Percentiles rank a stretch among this genome's conserved stretches.
Conservation (phyloP, 2,329 filamentous ascomycete species). For the Dothistroma pini region DNA sequence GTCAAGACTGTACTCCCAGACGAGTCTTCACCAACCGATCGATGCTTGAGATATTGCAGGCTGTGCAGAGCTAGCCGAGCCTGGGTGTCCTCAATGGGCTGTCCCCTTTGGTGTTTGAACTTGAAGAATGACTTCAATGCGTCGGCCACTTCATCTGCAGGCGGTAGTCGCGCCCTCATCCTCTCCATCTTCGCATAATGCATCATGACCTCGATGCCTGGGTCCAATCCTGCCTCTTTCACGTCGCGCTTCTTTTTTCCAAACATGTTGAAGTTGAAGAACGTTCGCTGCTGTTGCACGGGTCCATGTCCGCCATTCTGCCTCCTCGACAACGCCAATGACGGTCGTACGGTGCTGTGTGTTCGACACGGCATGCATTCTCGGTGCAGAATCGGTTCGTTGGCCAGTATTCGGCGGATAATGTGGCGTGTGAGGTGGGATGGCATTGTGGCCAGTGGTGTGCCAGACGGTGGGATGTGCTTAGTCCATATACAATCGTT, state of each 20-base stretch:
- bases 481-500: slow-evolving; percentile 6
- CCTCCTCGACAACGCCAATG: neutral
- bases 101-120: slow-evolving; percentile 40
- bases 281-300: slow-evolving; percentile 45
- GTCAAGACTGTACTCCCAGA: neutral
- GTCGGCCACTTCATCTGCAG: slow-evolving; percentile 57
- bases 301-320: neutral
- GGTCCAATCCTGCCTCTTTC: slow-evolving; percentile 62
- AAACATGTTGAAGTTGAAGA: slow-evolving; percentile 58
- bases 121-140: slow-evolving; percentile 64
- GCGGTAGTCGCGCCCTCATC: slow-evolving; percentile 62
- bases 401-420: slow-evolving; percentile 55
- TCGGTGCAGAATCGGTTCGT: slow-evolving; percentile 46
- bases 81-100: slow-evolving; percentile 62
- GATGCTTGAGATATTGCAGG: slow-evolving; percentile 48
- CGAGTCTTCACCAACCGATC: neutral
- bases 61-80: slow-evolving; percentile 59
- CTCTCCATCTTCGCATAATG: slow-evolving; percentile 62
- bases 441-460: slow-evolving; percentile 44
- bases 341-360: slow-evolving; percentile 10
- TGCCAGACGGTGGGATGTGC: neutral
- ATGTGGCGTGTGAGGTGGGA: slow-evolving; percentile 59
- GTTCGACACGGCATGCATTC: slow-evolving; percentile 42
- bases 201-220: slow-evolving; percentile 68
- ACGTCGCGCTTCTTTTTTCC: slow-evolving; percentile 56